Conservation (phyloP, 2,329 filamentous ascomycete genomes). For the Pseudocercospora vitis region DNA sequence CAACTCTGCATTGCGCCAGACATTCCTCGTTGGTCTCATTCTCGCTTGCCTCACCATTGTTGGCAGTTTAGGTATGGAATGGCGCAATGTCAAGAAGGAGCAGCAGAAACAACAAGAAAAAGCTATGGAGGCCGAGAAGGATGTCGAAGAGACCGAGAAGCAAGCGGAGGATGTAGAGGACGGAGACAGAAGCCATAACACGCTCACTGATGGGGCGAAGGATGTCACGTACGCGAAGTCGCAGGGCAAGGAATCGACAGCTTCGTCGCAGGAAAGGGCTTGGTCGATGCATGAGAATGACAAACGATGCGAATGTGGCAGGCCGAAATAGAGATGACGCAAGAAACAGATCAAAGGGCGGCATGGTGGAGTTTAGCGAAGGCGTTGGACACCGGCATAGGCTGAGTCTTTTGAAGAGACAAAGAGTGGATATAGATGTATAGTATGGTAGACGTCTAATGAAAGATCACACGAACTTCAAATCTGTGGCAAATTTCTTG, state of each 20-base stretch:
- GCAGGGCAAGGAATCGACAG: not conserved
- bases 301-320: not conserved
- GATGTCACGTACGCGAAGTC: not conserved
- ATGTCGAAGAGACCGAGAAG: not conserved
- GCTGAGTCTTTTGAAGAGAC: not conserved
- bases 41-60: constrained; percentile 26
- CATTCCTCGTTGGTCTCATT: constrained; percentile 13
- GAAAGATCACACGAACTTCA: not conserved
- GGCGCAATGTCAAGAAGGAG: constrained; percentile 22
- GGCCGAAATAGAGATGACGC: not conserved
- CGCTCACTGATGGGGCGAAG: not conserved
- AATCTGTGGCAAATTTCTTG: too few species aligned
- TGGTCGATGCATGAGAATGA: not conserved
- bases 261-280: not conserved
- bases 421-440: not conserved
- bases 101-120: constrained; percentile 43
- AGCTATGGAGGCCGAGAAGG: not conserved
- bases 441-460: not conserved
- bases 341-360: not conserved
- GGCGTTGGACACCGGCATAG: not conserved
- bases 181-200: not conserved
- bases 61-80: constrained; percentile 31
- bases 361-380: too few species aligned
- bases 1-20: not conserved
- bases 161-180: not conserved